Conservation (phyloP, 2,329 filamentous ascomycete species). For the Atkinsonella hypoxylon region DNA sequence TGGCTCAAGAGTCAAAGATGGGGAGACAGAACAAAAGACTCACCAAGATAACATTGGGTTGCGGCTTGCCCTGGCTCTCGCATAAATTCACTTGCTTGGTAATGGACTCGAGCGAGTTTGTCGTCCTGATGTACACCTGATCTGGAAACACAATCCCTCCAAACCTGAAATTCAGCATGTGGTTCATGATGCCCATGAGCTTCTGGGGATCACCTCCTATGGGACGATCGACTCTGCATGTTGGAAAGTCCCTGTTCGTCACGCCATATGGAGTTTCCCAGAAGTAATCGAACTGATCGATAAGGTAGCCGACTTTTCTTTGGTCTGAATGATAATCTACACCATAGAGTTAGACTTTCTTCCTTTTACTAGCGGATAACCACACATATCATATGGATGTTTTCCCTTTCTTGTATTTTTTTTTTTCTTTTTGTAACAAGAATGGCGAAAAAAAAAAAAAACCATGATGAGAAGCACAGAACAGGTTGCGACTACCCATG, state of each 20-base stretch:
- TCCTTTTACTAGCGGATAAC: background rate
- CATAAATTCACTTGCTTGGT: constrained; percentile 18
- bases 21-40: background rate
- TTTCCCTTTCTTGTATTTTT: no score
- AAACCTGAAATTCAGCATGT: constrained; percentile 20
- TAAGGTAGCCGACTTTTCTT: constrained; percentile 44
- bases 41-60: constrained; percentile 24
- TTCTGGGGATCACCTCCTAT: constrained; percentile 22
- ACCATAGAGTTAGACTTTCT: background rate
- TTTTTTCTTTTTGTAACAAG: background rate
- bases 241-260: constrained; percentile 44
- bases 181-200: constrained; percentile 34
- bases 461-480: background rate
- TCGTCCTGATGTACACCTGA: constrained; percentile 16
- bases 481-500: constrained; percentile 36
- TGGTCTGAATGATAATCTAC: constrained; percentile 48
- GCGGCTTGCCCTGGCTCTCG: constrained; percentile 12
- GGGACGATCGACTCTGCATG: constrained; percentile 55
- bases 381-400: background rate
- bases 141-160: constrained; percentile 24
- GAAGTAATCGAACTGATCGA: constrained; percentile 51
- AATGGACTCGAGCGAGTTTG: constrained; percentile 24
- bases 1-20: background rate
- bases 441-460: background rate
- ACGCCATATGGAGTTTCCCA: constrained; percentile 66